Evolutionary conservation across 768 basidiomycete genomes (phyloP).

Genomic region (Serendipita vermifera): DNA sequence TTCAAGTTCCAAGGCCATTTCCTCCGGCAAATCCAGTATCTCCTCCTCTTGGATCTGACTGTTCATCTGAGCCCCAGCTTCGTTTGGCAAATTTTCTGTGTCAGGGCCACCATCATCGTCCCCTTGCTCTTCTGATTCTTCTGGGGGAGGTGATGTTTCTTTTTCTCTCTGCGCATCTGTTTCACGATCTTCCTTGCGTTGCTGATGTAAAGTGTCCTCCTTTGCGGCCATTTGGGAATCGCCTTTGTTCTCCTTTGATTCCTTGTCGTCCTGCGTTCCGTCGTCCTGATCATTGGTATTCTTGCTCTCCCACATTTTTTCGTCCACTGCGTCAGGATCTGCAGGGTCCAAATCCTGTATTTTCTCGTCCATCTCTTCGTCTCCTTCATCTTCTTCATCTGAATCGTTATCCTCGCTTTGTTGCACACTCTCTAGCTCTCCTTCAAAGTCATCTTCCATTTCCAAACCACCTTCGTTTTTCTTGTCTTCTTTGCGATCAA

Average conservation of each 20-base stretch:
- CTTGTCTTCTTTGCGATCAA: slow-evolving; percentile 26
- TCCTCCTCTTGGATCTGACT: slow-evolving; percentile 67
- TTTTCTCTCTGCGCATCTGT: slow-evolving; percentile 23
- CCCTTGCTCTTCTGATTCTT: slow-evolving; percentile 19
- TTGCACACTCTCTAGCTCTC: slow-evolving; percentile 70
- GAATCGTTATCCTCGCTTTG: slow-evolving; percentile 34
- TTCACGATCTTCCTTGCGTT: slow-evolving; percentile 16
- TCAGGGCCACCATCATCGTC: slow-evolving; percentile 34
- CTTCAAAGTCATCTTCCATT: slow-evolving; percentile 84
- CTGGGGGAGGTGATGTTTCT: slow-evolving; percentile 22
- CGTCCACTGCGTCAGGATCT: slow-evolving; percentile 79
- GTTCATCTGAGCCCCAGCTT: slow-evolving; percentile 43
- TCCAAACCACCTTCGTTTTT: slow-evolving; percentile 45
- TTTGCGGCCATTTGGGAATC: slow-evolving; percentile 69
- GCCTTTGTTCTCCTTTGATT: slow-evolving; percentile 20
- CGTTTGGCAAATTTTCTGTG: slow-evolving; percentile 33
- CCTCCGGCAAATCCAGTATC: slow-evolving; percentile 79
- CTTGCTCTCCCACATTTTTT: slow-evolving; percentile 95
- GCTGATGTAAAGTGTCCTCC: slow-evolving; percentile 37
- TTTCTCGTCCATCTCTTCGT: slow-evolving; percentile 68
- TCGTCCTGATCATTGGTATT: slow-evolving; percentile 39
- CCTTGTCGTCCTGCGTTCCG: slow-evolving; percentile 45
- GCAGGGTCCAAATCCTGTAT: slow-evolving; percentile 67
- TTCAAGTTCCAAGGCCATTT: slow-evolving; percentile 46
- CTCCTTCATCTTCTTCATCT: slow-evolving; percentile 39